Percentiles rank a stretch among this genome's conserved stretches.
These are phyloP conservation scores for Mycosphaerella sp. DNA, from an alignment of 2,329 filamentous ascomycete species.

Conservation along the genomic window DNA sequence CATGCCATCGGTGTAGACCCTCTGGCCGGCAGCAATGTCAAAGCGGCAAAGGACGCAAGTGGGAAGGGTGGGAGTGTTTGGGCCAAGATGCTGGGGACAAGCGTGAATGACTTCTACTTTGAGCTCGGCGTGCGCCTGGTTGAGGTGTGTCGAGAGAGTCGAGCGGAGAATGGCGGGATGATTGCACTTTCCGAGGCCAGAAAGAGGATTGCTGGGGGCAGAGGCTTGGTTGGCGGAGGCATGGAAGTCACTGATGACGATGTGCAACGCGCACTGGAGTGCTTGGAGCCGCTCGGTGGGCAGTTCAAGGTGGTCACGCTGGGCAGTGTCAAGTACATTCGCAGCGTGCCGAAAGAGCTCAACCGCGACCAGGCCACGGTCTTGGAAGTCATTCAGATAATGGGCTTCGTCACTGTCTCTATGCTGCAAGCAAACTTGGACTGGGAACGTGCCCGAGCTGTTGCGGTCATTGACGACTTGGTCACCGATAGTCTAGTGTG, in stretches of 20 bases:
- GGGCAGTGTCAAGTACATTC: constrained; percentile 77
- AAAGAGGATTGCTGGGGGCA: constrained; percentile 64
- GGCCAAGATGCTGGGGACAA: constrained; percentile 84
- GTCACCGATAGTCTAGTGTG: constrained; percentile 85
- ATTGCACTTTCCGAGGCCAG: constrained; percentile 77
- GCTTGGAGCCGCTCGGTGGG: constrained; percentile 77
- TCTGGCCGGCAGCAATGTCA: constrained; percentile 52
- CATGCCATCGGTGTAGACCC: constrained; percentile 94
- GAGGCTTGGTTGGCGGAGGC: constrained; percentile 68
- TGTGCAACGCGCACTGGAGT: constrained; percentile 79
- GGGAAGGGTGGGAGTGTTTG: constrained; percentile 65
- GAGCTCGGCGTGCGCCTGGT: constrained; percentile 94
- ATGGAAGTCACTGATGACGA: constrained; percentile 85
- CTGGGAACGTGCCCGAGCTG: constrained; percentile 79
- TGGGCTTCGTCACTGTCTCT: constrained; percentile 82
- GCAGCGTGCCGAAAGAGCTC: constrained; percentile 88
- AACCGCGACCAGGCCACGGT: constrained; percentile 91
- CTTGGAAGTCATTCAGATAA: constrained; percentile 79
- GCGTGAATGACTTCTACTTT: constrained; percentile 98
- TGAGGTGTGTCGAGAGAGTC: constrained; percentile 79
- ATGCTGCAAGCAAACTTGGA: constrained; percentile 81
- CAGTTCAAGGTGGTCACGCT: constrained; percentile 81
- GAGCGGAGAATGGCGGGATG: constrained; percentile 86
- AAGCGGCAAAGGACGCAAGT: constrained; percentile 34
- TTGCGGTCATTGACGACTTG: constrained; percentile 85